Percentiles rank a stretch among this genome's conserved stretches.
phyloP scores from a whole-genome alignment of 2,329 filamentous ascomycete genomes.

The Tolypocladium tropicale region DNA sequence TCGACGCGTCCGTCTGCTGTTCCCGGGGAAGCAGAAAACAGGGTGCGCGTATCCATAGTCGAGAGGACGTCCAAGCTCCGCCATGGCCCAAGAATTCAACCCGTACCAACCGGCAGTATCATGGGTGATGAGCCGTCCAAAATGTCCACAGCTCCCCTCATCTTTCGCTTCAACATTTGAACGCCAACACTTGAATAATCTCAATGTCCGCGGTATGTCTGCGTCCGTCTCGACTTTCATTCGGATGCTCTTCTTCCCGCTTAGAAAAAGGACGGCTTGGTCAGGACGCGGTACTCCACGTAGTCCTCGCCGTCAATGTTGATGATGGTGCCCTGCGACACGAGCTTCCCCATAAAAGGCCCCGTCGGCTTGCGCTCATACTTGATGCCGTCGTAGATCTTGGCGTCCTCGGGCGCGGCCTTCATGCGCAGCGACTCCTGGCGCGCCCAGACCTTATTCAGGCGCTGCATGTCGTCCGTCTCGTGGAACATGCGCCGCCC shows the following conservation, averaged over 20 bases:
- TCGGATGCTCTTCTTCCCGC: too few relatives aligned
- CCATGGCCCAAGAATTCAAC: neutral
- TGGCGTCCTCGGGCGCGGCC: conserved; percentile 38
- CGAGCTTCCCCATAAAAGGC: conserved; percentile 53
- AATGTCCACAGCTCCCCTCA: neutral
- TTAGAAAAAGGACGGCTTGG: conserved; percentile 52
- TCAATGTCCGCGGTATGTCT: neutral
- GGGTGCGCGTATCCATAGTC: too few relatives aligned
- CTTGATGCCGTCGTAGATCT: conserved; percentile 48
- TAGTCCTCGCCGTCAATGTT: conserved; percentile 58
- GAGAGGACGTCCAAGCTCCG: neutral
- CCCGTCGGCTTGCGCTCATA: conserved; percentile 53
- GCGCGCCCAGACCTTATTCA: conserved; percentile 45
- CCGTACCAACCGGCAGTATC: neutral
- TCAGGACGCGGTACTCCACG: conserved; percentile 55
- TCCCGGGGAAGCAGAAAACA: neutral
- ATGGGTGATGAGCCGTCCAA: neutral
- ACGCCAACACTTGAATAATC: neutral
- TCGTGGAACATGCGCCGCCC: conserved; percentile 31
- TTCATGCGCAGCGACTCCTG: conserved; percentile 39
- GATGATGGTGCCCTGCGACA: conserved; percentile 50
- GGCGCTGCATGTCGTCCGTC: conserved; percentile 36
- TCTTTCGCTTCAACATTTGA: neutral
- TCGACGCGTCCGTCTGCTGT: neutral
- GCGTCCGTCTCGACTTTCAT: neutral